A percentile compares a stretch with the other conserved stretches of the same genome.
Conservation (phyloP, 352 stramenopile species). For the Pythium volutum region DNA sequence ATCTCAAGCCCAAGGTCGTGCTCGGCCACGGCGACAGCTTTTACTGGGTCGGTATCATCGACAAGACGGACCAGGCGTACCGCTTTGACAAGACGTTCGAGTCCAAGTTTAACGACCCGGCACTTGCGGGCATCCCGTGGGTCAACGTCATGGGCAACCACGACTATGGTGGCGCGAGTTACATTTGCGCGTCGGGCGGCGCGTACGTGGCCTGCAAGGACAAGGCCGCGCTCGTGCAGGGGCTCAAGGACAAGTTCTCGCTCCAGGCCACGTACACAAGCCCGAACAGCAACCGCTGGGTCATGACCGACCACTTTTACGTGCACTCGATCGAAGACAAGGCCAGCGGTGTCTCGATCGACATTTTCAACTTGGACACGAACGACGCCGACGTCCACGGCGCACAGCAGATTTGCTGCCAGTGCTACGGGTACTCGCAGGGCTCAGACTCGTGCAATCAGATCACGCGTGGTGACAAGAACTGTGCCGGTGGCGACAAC, state of each 20-base stretch:
- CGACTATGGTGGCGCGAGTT: slow-evolving; percentile 80
- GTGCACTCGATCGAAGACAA: slow-evolving; percentile 63
- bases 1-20: slow-evolving; percentile 49
- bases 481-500: slow-evolving; percentile 50
- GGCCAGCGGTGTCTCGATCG: slow-evolving; percentile 58
- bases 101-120: slow-evolving; percentile 50
- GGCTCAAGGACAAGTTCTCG: slow-evolving; percentile 67
- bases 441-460: slow-evolving; percentile 58
- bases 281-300: slow-evolving; percentile 75
- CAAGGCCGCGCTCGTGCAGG: slow-evolving; percentile 37
- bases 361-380: slow-evolving; percentile 87
- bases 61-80: slow-evolving; percentile 51
- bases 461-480: slow-evolving; percentile 42
- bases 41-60: slow-evolving; percentile 74
- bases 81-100: slow-evolving; percentile 82
- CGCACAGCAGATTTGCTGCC: slow-evolving; percentile 71
- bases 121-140: slow-evolving; percentile 67
- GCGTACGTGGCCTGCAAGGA: slow-evolving; percentile 43
- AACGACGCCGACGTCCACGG: slow-evolving; percentile 62
- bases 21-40: slow-evolving; percentile 78
- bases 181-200: slow-evolving; percentile 55
- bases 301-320: slow-evolving; percentile 83
- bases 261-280: slow-evolving; percentile 77
- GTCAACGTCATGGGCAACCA: slow-evolving; percentile 87
- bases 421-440: slow-evolving; percentile 74